Evolutionary conservation across 116 monocot species (phyloP), one percentile per base, ranked within the genome.

Genomic region (Phalaenopsis hybrid): DNA sequence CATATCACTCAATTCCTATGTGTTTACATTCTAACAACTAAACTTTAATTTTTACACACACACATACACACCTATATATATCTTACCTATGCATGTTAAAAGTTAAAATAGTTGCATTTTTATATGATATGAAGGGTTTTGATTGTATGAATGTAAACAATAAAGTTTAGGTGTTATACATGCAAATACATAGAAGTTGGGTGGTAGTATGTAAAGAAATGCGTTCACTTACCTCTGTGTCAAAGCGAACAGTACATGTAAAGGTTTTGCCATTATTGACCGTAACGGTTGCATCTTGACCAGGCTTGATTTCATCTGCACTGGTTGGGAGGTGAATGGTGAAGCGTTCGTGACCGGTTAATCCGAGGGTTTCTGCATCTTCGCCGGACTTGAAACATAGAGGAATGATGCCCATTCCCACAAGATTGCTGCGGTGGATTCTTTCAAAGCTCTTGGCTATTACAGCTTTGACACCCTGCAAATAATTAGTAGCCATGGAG

Each of bases 361-460:
- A 75, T 44, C 91, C 91, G 4, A 91, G 82, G 67, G 88, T 70
- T 5, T 91, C 93, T 48, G 91, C 89, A 88, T 89, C 93, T 79
- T 94, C 89, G 44, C 89, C 91, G 15, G 88, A 41, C 68, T 88
- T 94, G 81, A 91, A 94, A 79, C 93, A 91, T 34, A 94, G 59
- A 6, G 93, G 91, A 68, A 94, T 83, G 61, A 94, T 85, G 25
- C 93, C 89, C 93, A 94, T 94, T 1, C 93, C 89, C 6, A 94
- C 93, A 50, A 94, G 85, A 48, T 94, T 93, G 87, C 93, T 93
- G 16, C 93, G 84, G 65, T 93, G 93, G 79, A 91, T 91, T 79
- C 88, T 88, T 79, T 93, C 93, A 74, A 93, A 93, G 79, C 89
- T 93, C 82, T 93, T 93, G 67, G 91, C 89, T 78, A 93, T 91